phyloP scores from a whole-genome alignment of 345 rosid species.

The Leavenworthia alabamica region DNA sequence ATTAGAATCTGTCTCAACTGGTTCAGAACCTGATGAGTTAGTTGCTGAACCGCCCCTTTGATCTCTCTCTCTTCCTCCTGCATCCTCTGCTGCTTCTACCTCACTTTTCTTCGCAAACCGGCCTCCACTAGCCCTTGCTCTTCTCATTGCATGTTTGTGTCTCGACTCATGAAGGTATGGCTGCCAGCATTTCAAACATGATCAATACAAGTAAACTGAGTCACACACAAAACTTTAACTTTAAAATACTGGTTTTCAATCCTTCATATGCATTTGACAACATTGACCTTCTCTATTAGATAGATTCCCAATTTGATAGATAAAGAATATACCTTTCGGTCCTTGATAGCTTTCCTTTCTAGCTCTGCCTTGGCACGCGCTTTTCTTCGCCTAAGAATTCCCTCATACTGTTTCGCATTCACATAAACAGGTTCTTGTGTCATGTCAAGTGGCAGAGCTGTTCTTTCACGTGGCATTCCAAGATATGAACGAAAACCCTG shows the following conservation, averaged over 20 bases:
- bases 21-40: slow-evolving; percentile 30
- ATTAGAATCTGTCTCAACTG: slow-evolving; percentile 33
- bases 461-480: slow-evolving; percentile 75
- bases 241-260: too few species aligned
- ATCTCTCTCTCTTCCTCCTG: slow-evolving; percentile 23
- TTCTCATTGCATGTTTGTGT: slow-evolving; percentile 93
- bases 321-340: slow-evolving; percentile 54
- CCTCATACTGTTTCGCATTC: slow-evolving; percentile 91
- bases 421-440: slow-evolving; percentile 94
- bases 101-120: slow-evolving; percentile 83
- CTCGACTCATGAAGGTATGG: slow-evolving; percentile 99
- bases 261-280: too few species aligned
- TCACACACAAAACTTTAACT: too few species aligned
- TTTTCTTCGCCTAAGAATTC: slow-evolving; percentile 87
- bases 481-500: slow-evolving; percentile 79
- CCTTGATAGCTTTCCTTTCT: slow-evolving; percentile 67
- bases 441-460: slow-evolving; percentile 82
- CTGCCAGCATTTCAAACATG: slow-evolving; percentile 31
- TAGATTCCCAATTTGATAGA: background rate
- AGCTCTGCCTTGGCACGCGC: slow-evolving; percentile 96
- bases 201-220: background rate
- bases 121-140: slow-evolving; percentile 82
- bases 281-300: background rate
- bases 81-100: slow-evolving; percentile 36
- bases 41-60: slow-evolving; percentile 22